Evolutionary conservation across 129 eudicot genomes (phyloP).

Genomic region (Cynara cardunculus): DNA sequence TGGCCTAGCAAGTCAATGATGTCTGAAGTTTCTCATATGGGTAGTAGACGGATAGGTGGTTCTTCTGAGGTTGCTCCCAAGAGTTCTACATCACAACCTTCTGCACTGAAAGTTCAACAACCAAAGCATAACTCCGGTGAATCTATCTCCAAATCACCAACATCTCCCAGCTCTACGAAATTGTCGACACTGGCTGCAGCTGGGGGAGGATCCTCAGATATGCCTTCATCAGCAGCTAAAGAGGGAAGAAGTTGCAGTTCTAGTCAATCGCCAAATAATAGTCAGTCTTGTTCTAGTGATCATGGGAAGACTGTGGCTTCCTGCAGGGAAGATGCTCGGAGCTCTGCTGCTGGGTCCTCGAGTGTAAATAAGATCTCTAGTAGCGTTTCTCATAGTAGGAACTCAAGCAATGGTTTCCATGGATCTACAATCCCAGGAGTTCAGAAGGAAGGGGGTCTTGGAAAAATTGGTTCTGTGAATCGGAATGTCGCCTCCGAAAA

Average conservation of each 20-base stretch:
- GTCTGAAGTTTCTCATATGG: conserved; percentile 54
- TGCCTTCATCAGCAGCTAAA: conserved; percentile 39
- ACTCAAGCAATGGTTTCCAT: conserved; percentile 46
- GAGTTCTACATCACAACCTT: conserved; percentile 46
- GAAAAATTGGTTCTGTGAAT: conserved; percentile 35
- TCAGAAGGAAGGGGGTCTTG: conserved; percentile 44
- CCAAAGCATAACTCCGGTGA: conserved; percentile 43
- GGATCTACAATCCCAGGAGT: conserved; percentile 39
- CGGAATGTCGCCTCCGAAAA: conserved; percentile 50
- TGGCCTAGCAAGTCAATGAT: conserved; percentile 44
- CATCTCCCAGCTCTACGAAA: conserved; percentile 33
- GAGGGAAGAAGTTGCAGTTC: conserved; percentile 82
- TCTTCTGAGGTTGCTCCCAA: conserved; percentile 39
- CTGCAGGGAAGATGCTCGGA: conserved; percentile 52
- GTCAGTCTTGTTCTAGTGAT: conserved; percentile 63
- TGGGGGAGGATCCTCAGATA: conserved; percentile 38
- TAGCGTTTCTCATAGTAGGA: conserved; percentile 51
- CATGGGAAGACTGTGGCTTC: conserved; percentile 42
- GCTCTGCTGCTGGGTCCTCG: conserved; percentile 38
- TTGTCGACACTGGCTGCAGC: conserved; percentile 24
- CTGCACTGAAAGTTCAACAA: conserved; percentile 45
- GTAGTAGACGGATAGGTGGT: conserved; percentile 30
- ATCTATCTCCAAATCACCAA: conserved; percentile 38
- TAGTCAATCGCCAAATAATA: conserved; percentile 75
- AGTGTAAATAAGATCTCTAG: conserved; percentile 38